Base-by-base conservation (phyloP, 106 monocot species). In the Gastrodia elata region DNA sequence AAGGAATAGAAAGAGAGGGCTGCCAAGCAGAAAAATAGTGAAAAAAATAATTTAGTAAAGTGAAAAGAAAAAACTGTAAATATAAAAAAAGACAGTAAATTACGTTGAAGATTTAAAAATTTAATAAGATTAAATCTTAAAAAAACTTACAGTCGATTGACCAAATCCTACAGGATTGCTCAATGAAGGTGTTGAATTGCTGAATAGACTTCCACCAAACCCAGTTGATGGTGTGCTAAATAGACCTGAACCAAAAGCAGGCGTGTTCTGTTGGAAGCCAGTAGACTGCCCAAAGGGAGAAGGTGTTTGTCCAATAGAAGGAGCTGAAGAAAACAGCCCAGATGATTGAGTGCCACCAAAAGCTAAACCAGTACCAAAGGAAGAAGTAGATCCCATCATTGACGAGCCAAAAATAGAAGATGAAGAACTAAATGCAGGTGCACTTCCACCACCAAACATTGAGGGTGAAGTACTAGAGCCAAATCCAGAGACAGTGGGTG, bases 341-440 rank as follows among this genome's bases (percentile, higher is more conserved):
- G 92, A 86, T 30, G 97, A 83, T 39, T 92, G 90, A 78, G 97
- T 97, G 74, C 78, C 81, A 39, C 85, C 87, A 71, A 90, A 92
- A 33, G 68, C 71, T 55, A 84, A 73, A 57, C 86, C 78, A 75
- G 83, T 61, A 41, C 85, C 83, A 85, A 96, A 96, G 26, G 88
- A 68, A 65, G 97, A 69, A 71, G 80, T 83, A 7, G 92, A 70
- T 22, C 83, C 85, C 20, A 74, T 37, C 18, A 74, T n/a, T 33
- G 91, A 83, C 46, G 84, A 75, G 71, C 84, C 83, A 84, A 86
- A 86, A 22, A 75, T 39, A 28, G 89, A 83, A 6, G 82, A 57
- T 41, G 91, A 81, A 46, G 88, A 84, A 64, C 86, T 74, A 75
- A 91, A 89, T 57, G 82, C 61, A 56, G 91, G 52, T 40, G 89